A percentile compares a stretch with the other conserved stretches of the same genome.
These are phyloP conservation scores for Bipolaris zeicola DNA, from an alignment of 2,329 filamentous ascomycete species.

Conservation along the genomic window DNA sequence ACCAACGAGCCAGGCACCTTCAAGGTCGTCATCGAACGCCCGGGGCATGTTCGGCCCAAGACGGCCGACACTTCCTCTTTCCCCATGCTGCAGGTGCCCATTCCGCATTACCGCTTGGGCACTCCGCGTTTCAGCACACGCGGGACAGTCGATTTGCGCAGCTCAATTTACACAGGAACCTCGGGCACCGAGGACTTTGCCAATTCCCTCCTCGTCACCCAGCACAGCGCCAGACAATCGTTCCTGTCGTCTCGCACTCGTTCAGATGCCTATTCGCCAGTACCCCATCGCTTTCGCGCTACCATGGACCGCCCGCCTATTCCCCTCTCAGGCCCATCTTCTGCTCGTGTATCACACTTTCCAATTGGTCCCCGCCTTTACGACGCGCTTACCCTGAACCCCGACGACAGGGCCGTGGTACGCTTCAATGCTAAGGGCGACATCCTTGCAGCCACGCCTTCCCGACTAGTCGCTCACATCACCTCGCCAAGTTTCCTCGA, in stretches of 20 bases:
- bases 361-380: conserved; percentile 71
- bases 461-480: conserved; percentile 91
- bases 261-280: conserved; percentile 47
- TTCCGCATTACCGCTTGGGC: conserved; percentile 83
- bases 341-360: conserved; percentile 44
- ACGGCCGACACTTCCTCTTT: conserved; percentile 63
- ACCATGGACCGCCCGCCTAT: conserved; percentile 45
- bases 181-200: conserved; percentile 72
- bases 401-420: conserved; percentile 81
- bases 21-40: conserved; percentile 79
- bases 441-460: conserved; percentile 87
- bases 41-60: conserved; percentile 65
- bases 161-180: conserved; percentile 73
- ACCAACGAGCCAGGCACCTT: conserved; percentile 70
- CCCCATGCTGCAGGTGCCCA: conserved; percentile 72
- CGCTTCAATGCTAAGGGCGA: conserved; percentile 77
- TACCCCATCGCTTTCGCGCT: conserved; percentile 39
- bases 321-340: conserved; percentile 43
- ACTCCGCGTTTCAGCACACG: conserved; percentile 78
- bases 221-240: conserved; percentile 42
- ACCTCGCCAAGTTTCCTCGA: conserved; percentile 95
- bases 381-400: conserved; percentile 78
- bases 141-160: conserved; percentile 77
- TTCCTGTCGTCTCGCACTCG: conserved; percentile 45
- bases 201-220: conserved; percentile 61